Percentiles rank a stretch among this genome's conserved stretches.
Conservation (phyloP, 1,284 basidiomycete genomes). For the Schizophyllum amplum region DNA sequence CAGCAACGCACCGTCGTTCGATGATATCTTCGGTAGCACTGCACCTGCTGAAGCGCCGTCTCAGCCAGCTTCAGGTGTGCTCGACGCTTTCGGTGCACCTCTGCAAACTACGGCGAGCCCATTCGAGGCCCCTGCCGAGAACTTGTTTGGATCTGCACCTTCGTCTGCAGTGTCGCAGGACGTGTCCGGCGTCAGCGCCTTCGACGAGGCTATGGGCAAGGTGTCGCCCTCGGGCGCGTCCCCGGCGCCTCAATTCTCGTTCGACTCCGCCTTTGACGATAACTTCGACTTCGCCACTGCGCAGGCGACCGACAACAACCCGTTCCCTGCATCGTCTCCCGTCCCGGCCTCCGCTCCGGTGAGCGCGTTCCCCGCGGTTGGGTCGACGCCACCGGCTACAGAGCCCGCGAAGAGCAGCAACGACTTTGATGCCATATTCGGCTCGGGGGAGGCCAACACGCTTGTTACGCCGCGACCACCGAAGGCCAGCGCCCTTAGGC, state of each 20-base stretch:
- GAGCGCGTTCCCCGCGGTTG: background rate
- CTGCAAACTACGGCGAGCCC: slow-evolving; percentile 17
- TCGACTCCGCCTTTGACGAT: slow-evolving; percentile 76
- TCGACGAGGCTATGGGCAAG: slow-evolving; percentile 66
- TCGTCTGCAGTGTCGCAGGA: slow-evolving; percentile 12
- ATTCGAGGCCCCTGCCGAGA: slow-evolving; percentile 20
- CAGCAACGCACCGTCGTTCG: slow-evolving; percentile 32
- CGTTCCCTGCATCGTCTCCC: slow-evolving; percentile 15
- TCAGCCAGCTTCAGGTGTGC: slow-evolving; percentile 1
- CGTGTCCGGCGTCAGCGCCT: slow-evolving; percentile 52
- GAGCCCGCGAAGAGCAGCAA: slow-evolving; percentile 6
- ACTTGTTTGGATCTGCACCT: slow-evolving; percentile 3
- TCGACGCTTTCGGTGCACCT: slow-evolving; percentile 24
- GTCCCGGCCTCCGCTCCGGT: slow-evolving; percentile 12
- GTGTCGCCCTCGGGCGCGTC: slow-evolving; percentile 29
- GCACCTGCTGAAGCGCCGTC: slow-evolving; percentile 15
- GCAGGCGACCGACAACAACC: slow-evolving; percentile 28
- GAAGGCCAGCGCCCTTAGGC: background rate
- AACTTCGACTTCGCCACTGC: slow-evolving; percentile 75
- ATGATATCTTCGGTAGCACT: slow-evolving; percentile 56
- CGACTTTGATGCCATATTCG: background rate
- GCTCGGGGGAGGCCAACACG: background rate
- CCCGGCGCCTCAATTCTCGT: slow-evolving; percentile 42
- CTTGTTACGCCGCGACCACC: background rate
- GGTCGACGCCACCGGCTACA: slow-evolving; percentile 6